Evolutionary conservation across 1,284 basidiomycete species (phyloP).

Genomic region (Moesziomyces antarcticus): DNA sequence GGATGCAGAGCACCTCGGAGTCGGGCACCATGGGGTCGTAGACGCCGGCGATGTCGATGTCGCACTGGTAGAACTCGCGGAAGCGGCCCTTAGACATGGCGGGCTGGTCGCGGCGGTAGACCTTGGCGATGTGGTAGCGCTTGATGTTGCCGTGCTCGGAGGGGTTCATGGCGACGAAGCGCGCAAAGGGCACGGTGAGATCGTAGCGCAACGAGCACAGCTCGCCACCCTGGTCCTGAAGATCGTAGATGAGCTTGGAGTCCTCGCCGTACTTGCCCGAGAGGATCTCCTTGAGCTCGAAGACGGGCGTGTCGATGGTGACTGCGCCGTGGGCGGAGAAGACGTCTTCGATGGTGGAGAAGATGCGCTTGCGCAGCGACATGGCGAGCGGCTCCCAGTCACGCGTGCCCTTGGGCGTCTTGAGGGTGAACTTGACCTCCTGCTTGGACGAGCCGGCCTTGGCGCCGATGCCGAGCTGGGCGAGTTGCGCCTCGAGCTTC

Average conservation of each 20-base stretch:
- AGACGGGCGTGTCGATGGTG: slow-evolving; percentile 96
- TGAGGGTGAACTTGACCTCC: slow-evolving; percentile 62
- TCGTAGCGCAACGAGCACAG: slow-evolving; percentile 94
- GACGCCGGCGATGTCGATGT: slow-evolving; percentile 94
- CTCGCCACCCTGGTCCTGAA: slow-evolving; percentile 98
- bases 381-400: slow-evolving; percentile 96
- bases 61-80: slow-evolving; percentile 98
- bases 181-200: slow-evolving; percentile 91
- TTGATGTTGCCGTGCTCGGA: slow-evolving; percentile 78
- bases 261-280: slow-evolving; percentile 89
- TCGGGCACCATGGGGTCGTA: slow-evolving; percentile 95
- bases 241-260: slow-evolving; percentile 96
- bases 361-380: slow-evolving; percentile 89
- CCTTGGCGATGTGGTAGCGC: slow-evolving; percentile 97
- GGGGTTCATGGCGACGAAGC: slow-evolving; percentile 94
- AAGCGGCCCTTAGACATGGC: slow-evolving; percentile 98
- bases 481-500: slow-evolving; percentile 53
- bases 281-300: slow-evolving; percentile 95
- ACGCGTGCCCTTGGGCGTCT: slow-evolving; percentile 81
- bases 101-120: slow-evolving; percentile 94
- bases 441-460: slow-evolving; percentile 43
- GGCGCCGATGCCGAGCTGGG: slow-evolving; percentile 36
- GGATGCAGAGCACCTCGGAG: slow-evolving; percentile 85
- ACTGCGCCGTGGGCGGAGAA: slow-evolving; percentile 91
- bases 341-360: slow-evolving; percentile 84